A percentile compares a stretch with the other conserved stretches of the same genome.
phyloP scores from a whole-genome alignment of 78 protist species.

The Tieghemostelium lacteum region DNA sequence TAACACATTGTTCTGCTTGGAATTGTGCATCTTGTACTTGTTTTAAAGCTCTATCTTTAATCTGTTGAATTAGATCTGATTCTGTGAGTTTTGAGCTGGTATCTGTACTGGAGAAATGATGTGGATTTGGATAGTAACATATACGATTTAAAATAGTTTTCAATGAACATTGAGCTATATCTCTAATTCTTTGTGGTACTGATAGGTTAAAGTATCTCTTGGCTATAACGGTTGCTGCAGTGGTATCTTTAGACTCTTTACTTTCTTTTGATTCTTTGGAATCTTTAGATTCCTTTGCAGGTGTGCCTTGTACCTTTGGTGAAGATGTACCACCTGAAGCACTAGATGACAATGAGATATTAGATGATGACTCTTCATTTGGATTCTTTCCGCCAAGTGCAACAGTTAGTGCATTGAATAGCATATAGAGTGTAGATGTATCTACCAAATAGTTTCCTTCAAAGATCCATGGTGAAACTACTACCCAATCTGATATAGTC shows the following conservation, averaged over 20 bases:
- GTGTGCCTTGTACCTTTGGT: too few species aligned
- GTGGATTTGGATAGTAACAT: constrained; percentile 50
- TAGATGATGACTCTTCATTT: constrained; percentile 46
- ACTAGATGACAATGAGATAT: constrained; percentile 15
- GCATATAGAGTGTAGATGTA: constrained; percentile 53
- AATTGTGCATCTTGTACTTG: not conserved
- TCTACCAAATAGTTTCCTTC: constrained; percentile 58
- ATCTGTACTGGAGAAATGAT: not conserved
- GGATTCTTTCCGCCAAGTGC: constrained; percentile 77
- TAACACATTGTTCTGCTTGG: constrained; percentile 64
- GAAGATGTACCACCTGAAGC: not conserved
- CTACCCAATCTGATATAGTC: constrained; percentile 46
- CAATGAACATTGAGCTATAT: constrained; percentile 52
- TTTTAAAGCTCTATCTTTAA: constrained; percentile 27
- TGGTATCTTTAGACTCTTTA: not conserved
- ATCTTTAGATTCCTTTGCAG: too few species aligned
- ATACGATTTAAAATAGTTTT: constrained; percentile 51
- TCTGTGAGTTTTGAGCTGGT: constrained; percentile 47
- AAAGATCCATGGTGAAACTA: constrained; percentile 60
- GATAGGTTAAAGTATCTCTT: not conserved
- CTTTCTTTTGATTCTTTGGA: too few species aligned
- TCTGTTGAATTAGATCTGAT: constrained; percentile 8
- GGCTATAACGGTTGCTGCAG: constrained; percentile 4
- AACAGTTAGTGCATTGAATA: constrained; percentile 55
- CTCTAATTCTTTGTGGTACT: constrained; percentile 34